Base-by-base conservation (phyloP, 305 asterid species). In the Petunia hybrid region DNA sequence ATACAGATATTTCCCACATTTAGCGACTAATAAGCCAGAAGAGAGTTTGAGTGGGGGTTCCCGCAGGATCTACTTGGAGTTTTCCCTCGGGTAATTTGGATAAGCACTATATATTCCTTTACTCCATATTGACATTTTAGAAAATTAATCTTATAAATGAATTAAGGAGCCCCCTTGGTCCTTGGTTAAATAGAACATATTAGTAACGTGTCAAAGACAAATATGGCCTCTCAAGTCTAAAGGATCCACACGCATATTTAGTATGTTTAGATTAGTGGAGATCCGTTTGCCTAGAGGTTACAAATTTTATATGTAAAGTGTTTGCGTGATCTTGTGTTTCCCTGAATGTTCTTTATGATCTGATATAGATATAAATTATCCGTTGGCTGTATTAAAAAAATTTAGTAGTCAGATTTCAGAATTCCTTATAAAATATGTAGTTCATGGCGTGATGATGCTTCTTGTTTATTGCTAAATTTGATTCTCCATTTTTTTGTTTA, bases 31-130 rank as follows among this genome's bases (percentile, higher is more conserved):
- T 16, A 86, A 65, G 78, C 90, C 88, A 41, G 84, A 86, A 82
- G 83, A 46, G 62, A 75, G 53, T 35, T 80, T 87, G 12, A 80
- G 45, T 60, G 93, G 90, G 75, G 92, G 91, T 65, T 86, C 91
- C 71, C 97, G 93, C 70, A 90, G 97, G 89, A 83, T 94, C 80
- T 81, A 93, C 87, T 80, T 96, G 87, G 95, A 94, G 77, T 89
- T 96, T 65, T 91, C 97, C 57, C 78, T 88, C 81, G 97, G 99
- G 99, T 96, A 94, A 87, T n/a, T 43, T 66, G 70, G 78, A 51
- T 36, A 51, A 73, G 35, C 51, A 64, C 75, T 40, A 67, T 73
- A 63, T 2, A 14, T 65, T 66, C 74, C 66, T 35, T 39, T 9
- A 61, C 35, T 79, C 77, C 78, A 39, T 59, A 14, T 36, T 39